Conservation (phyloP, 192 early-diverging fungal species). For the Podila minutissima region DNA sequence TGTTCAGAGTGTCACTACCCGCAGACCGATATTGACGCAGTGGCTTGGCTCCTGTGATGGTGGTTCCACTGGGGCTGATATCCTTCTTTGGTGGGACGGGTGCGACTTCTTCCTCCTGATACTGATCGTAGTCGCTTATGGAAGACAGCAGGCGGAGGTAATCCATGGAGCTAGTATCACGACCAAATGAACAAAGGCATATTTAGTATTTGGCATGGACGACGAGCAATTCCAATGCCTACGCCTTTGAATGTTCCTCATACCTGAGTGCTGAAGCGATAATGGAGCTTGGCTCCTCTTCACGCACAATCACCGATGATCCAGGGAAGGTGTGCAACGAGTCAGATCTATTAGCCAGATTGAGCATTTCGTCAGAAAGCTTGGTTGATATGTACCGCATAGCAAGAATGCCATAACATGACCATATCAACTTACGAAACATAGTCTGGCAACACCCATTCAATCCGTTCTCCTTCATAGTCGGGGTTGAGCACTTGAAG, state of each 20-base stretch:
- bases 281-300: constrained; percentile 91
- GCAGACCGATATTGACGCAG: constrained; percentile 26
- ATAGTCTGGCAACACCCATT: constrained; percentile 67
- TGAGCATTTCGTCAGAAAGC: not conserved
- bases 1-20: constrained; percentile 26
- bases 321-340: constrained; percentile 80
- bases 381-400: not conserved
- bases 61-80: not conserved
- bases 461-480: constrained; percentile 20
- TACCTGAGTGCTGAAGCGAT: constrained; percentile 87
- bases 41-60: not conserved
- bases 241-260: not conserved
- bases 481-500: constrained; percentile 11
- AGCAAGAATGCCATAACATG: not conserved
- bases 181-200: constrained; percentile 2
- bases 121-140: constrained; percentile 16
- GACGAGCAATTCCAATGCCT: not conserved
- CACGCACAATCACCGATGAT: constrained; percentile 83
- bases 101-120: constrained; percentile 11
- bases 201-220: not conserved
- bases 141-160: constrained; percentile 49
- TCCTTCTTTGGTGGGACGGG: constrained; percentile 36
- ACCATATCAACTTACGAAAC: constrained; percentile 38
- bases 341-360: constrained; percentile 10
- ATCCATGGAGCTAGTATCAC: constrained; percentile 52